These are phyloP conservation scores for Nemophila menziesii DNA, from an alignment of 257 asterid species.

Conservation along the genomic window DNA sequence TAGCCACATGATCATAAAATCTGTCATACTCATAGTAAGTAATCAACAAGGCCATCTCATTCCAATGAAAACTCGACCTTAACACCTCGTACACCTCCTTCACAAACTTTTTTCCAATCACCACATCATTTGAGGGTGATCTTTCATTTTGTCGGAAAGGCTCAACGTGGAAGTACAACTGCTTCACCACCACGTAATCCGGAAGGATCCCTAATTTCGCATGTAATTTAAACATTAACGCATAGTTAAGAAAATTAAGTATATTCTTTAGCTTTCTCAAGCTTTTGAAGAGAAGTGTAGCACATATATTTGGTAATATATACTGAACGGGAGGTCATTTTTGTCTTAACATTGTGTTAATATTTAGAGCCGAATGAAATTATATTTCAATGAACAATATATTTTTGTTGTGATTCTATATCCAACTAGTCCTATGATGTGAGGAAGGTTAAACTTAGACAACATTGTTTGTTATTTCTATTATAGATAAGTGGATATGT, in stretches of 20 bases:
- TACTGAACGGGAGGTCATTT: slow-evolving; percentile 60
- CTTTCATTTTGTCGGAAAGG: slow-evolving; percentile 71
- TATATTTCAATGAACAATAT: no score
- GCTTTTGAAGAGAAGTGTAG: slow-evolving; percentile 74
- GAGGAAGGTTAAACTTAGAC: no score
- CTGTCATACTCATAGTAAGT: slow-evolving; percentile 86
- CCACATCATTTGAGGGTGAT: slow-evolving; percentile 86
- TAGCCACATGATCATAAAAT: no score
- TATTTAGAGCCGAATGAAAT: no score
- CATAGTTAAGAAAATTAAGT: slow-evolving; percentile 61
- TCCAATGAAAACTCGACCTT: slow-evolving; percentile 85
- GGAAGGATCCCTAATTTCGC: slow-evolving; percentile 72
- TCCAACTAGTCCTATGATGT: no score
- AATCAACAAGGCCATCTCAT: slow-evolving; percentile 80
- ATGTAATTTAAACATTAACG: slow-evolving; percentile 50
- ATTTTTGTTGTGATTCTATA: no score
- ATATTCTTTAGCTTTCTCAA: no score
- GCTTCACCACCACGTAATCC: slow-evolving; percentile 76
- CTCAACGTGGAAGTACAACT: slow-evolving; percentile 52
- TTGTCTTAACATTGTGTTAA: no score
- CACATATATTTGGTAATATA: slow-evolving; percentile 89
- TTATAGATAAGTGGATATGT: no score
- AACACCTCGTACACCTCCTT: slow-evolving; percentile 89
- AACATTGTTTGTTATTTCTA: no score
- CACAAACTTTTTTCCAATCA: slow-evolving; percentile 75